Evolutionary conservation across 768 basidiomycete species (phyloP).

Genomic region (Hygrocybe coccinea): DNA sequence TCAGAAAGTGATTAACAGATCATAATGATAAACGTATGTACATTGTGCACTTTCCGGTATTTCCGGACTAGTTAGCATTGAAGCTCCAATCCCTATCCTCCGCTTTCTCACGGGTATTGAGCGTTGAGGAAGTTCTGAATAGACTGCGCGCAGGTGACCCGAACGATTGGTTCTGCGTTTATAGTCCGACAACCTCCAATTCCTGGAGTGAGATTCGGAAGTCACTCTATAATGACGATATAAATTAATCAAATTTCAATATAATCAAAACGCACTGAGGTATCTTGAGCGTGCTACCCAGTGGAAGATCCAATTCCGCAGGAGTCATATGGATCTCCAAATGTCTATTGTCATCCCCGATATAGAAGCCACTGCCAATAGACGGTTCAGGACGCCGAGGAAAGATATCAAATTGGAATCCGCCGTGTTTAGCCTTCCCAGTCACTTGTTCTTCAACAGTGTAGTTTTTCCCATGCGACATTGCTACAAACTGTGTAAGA

Average conservation of each 20-base stretch:
- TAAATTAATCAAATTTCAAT: not conserved
- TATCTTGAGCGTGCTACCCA: not conserved
- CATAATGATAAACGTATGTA: no score
- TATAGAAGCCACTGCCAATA: not conserved
- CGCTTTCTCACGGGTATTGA: no score
- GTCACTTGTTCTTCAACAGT: constrained; percentile 19
- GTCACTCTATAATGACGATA: not conserved
- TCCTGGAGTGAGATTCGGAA: not conserved
- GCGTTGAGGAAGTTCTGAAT: no score
- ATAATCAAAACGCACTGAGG: not conserved
- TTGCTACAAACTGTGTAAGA: constrained; percentile 13
- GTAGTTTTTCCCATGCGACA: constrained; percentile 9
- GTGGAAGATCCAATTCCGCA: not conserved
- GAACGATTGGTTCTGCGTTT: not conserved
- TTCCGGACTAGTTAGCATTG: no score
- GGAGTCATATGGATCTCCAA: not conserved
- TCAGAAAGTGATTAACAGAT: no score
- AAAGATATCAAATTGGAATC: constrained; percentile 18
- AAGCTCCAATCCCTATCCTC: no score
- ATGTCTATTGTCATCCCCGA: not conserved
- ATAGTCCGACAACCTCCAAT: not conserved
- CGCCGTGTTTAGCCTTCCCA: constrained; percentile 10
- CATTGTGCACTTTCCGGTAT: no score
- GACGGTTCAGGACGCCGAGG: constrained; percentile 1
- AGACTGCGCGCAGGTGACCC: not conserved